Evolutionary conservation across 2,329 filamentous ascomycete genomes (phyloP).

Genomic region (Pyrenophora graminea): DNA sequence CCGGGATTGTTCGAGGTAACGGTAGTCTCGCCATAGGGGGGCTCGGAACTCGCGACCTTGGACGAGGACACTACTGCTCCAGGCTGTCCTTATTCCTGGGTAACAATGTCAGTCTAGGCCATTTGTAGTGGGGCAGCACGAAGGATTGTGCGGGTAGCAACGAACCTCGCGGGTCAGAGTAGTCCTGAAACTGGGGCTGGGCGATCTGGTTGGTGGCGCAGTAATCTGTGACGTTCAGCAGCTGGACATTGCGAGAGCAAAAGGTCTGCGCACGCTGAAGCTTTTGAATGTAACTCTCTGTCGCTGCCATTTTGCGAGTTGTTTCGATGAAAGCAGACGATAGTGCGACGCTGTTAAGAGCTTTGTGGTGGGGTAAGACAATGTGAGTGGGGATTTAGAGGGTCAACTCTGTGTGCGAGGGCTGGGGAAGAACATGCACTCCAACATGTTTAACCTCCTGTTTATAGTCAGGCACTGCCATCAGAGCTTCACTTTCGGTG

Average conservation of each 20-base stretch:
- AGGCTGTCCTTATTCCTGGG: slow-evolving; percentile 42
- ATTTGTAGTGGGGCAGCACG: background rate
- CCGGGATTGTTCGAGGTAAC: slow-evolving; percentile 43
- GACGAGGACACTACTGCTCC: slow-evolving; percentile 44
- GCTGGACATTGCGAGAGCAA: background rate
- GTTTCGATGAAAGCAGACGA: slow-evolving; percentile 16
- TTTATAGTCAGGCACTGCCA: slow-evolving; percentile 38
- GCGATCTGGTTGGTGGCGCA: slow-evolving; percentile 42
- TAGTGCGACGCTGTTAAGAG: slow-evolving; percentile 17
- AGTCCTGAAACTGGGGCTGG: slow-evolving; percentile 45
- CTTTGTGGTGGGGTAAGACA: slow-evolving; percentile 26
- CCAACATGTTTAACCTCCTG: slow-evolving; percentile 28
- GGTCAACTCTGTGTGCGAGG: slow-evolving; percentile 24
- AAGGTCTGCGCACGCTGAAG: slow-evolving; percentile 36
- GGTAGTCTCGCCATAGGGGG: slow-evolving; percentile 43
- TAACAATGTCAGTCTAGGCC: slow-evolving; percentile 16
- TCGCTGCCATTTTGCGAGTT: slow-evolving; percentile 33
- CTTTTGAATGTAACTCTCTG: slow-evolving; percentile 39
- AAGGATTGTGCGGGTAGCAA: slow-evolving; percentile 1
- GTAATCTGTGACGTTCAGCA: slow-evolving; percentile 33
- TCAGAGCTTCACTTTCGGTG: slow-evolving; percentile 32
- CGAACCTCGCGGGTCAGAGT: slow-evolving; percentile 45
- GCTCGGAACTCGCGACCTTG: slow-evolving; percentile 42
- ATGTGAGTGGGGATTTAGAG: slow-evolving; percentile 30
- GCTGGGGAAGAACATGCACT: slow-evolving; percentile 28